Evolutionary conservation across 257 asterid species (phyloP).

Genomic region (Vinca minor): DNA sequence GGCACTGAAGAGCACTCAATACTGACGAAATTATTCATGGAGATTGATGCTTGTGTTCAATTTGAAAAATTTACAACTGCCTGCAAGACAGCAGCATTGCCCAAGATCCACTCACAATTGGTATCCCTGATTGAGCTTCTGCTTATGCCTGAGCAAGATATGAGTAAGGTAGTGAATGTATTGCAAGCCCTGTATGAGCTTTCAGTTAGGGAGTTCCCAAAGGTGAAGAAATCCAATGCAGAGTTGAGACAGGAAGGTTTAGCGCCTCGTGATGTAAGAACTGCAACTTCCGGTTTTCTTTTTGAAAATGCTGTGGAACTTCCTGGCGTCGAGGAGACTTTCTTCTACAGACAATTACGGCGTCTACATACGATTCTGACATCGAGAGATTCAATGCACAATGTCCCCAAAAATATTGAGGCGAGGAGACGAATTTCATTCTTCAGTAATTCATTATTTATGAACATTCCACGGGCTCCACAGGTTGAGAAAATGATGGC

Average conservation of each 20-base stretch:
- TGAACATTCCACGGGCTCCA: constrained; percentile 95
- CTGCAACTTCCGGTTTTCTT: constrained; percentile 35
- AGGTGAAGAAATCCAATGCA: constrained; percentile 43
- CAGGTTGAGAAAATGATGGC: constrained; percentile 93
- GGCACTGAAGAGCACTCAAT: constrained; percentile 67
- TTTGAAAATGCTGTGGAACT: constrained; percentile 57
- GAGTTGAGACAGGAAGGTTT: constrained; percentile 71
- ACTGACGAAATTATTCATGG: constrained; percentile 46
- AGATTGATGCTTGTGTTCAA: constrained; percentile 41
- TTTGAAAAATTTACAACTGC: constrained; percentile 53
- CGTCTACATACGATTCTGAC: constrained; percentile 68
- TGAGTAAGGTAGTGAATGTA: constrained; percentile 47
- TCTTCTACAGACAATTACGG: constrained; percentile 66
- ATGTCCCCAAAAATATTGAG: constrained; percentile 67
- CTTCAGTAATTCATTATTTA: constrained; percentile 88
- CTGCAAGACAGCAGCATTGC: constrained; percentile 46
- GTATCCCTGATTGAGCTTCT: constrained; percentile 50
- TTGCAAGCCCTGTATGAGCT: constrained; percentile 82
- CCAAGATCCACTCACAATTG: constrained; percentile 49
- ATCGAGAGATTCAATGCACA: constrained; percentile 73
- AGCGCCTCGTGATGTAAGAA: constrained; percentile 31
- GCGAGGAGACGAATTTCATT: constrained; percentile 74
- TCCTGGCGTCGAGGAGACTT: constrained; percentile 50
- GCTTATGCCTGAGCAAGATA: constrained; percentile 43
- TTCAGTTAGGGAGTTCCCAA: constrained; percentile 58